Base-by-base conservation (phyloP, 2,329 filamentous ascomycete genomes). In the Aureobasidium zeae region DNA sequence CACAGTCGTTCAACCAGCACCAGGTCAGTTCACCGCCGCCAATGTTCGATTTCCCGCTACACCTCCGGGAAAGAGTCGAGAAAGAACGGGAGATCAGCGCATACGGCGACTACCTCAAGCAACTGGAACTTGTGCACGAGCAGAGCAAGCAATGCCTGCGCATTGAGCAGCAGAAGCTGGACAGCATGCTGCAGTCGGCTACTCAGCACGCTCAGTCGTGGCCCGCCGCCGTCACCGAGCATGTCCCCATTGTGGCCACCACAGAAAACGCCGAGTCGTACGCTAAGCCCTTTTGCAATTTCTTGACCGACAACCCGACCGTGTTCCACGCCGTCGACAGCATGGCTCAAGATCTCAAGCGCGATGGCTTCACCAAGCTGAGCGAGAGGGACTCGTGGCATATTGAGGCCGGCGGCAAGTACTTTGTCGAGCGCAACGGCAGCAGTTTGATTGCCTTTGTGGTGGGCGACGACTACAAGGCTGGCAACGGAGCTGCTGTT, bases 221-320 rank as follows among this genome's bases (percentile, higher is more conserved):
- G 6, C 13, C 34, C 11, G 26, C 30, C 13, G 8, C 37, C 17
- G 22, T n/a, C 15, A 10, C 25, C 11, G 13, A 21, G 16, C 6
- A 5, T 30, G 30, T 21, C 13, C 39, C 30, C 39, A 12, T 43
- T 28, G 20, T 28, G 12, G 34, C 41, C n/a, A 42, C 42, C 10
- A 25, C 36, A 5, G 35, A 38, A 21, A 45, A 48, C 20, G 43
- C 44, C 20, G 33, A 46, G 17, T 41, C 54, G 54, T 94, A 87
- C 61, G 83, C 85, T 7, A 72, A 86, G 64, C 86, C 87, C 1
- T 95, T 94, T 61, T 81, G 83, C 60, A 74, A 86, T 41, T 96
- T 95, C 60, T 75, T 96, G 68, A 83, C 79, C 32, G 74, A 83
- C 49, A 94, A 95, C 59, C 91, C 91, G 0, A 96, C 91, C 7